phyloP scores from a whole-genome alignment of 257 asterid genomes.

The Solanum chmielewskii region DNA sequence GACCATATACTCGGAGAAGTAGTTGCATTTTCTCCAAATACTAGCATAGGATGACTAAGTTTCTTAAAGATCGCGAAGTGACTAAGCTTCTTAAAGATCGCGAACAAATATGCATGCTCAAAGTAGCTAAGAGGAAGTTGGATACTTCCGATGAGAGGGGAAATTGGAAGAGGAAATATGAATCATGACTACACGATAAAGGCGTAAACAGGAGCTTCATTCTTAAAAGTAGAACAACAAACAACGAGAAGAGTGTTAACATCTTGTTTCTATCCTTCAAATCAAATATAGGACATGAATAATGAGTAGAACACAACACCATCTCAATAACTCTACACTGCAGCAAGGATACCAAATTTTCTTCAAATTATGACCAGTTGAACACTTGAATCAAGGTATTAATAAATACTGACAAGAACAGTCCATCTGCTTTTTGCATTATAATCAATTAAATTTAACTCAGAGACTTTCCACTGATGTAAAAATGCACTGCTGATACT shows the following conservation, averaged over 20 bases:
- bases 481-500: not conserved
- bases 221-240: not conserved
- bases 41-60: not conserved
- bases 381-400: not conserved
- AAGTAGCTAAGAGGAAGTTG: not conserved
- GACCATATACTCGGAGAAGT: not conserved
- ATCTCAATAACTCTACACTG: not conserved
- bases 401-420: not conserved
- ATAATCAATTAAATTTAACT: not conserved
- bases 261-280: not conserved
- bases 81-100: not conserved
- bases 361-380: not conserved
- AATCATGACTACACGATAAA: not conserved
- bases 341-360: not conserved
- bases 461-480: not conserved
- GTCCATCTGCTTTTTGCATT: not conserved
- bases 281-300: not conserved
- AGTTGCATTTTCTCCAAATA: not conserved
- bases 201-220: not conserved
- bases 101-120: not conserved
- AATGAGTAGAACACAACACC: not conserved
- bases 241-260: not conserved
- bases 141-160: not conserved
- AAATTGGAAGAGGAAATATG: not conserved
- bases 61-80: not conserved